These are phyloP conservation scores for Mycena crocata DNA, from an alignment of 768 basidiomycete genomes.

Conservation along the genomic window DNA sequence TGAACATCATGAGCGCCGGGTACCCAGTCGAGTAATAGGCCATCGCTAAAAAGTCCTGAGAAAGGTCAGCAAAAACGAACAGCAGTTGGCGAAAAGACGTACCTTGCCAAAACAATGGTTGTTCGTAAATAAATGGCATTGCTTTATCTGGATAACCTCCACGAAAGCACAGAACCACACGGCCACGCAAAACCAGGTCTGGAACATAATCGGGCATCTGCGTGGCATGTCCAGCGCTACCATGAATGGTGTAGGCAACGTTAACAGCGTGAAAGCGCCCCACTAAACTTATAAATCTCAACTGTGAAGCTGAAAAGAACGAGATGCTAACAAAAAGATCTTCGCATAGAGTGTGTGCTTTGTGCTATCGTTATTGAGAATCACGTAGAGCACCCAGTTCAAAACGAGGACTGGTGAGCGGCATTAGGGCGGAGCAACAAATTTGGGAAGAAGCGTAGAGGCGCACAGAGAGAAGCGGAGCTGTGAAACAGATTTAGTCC, in stretches of 20 bases:
- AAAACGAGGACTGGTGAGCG: conserved; percentile 34
- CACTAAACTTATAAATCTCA: conserved; percentile 1
- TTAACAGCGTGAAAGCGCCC: conserved; percentile 29
- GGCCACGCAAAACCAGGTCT: conserved; percentile 39
- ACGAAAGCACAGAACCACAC: conserved; percentile 36
- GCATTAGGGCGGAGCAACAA: background rate
- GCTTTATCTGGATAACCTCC: conserved; percentile 32
- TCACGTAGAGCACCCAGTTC: conserved; percentile 46
- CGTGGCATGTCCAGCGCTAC: conserved; percentile 46
- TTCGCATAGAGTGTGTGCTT: conserved; percentile 27
- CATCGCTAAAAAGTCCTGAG: conserved; percentile 40
- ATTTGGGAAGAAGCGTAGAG: background rate
- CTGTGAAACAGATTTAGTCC: background rate
- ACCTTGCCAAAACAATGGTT: conserved; percentile 29
- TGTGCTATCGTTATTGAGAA: conserved; percentile 35
- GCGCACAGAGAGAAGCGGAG: conserved; percentile 34
- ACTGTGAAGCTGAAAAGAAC: background rate
- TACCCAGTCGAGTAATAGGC: conserved; percentile 40
- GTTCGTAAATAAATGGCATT: conserved; percentile 29
- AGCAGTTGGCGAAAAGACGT: background rate
- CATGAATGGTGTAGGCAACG: conserved; percentile 38
- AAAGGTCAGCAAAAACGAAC: conserved; percentile 1
- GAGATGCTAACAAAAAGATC: conserved; percentile 23
- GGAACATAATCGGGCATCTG: conserved; percentile 38
- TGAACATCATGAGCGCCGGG: conserved; percentile 40